Conservation (phyloP, 495 filamentous ascomycete genomes). For the Pyrenula aspistea region DNA sequence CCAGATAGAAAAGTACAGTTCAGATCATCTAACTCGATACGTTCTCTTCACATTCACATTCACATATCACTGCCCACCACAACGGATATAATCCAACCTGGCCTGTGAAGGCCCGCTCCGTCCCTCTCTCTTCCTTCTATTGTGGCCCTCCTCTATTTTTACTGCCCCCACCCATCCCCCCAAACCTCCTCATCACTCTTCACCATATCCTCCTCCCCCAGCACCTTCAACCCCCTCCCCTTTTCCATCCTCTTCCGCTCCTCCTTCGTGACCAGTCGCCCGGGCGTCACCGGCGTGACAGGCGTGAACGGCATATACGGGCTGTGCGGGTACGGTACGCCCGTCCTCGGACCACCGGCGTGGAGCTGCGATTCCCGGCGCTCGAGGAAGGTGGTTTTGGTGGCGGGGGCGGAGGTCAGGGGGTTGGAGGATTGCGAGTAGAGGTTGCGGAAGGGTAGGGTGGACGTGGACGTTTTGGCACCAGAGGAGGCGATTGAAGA, state of each 20-base stretch:
- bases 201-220: slow-evolving; percentile 36
- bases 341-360: slow-evolving; percentile 53
- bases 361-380: slow-evolving; percentile 36
- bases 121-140: too few relatives aligned
- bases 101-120: too few relatives aligned
- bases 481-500: slow-evolving; percentile 12
- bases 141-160: too few relatives aligned
- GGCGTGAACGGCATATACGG: slow-evolving; percentile 90
- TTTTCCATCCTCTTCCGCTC: slow-evolving; percentile 51
- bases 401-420: slow-evolving; percentile 44
- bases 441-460: slow-evolving; percentile 49
- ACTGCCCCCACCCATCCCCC: slow-evolving; percentile 15
- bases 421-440: slow-evolving; percentile 23
- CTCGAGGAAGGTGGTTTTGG: slow-evolving; percentile 72
- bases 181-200: slow-evolving; percentile 44
- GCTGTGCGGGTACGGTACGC: slow-evolving; percentile 69
- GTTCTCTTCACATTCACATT: too few relatives aligned
- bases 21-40: too few relatives aligned
- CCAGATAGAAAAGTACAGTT: too few relatives aligned
- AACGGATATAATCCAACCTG: too few relatives aligned
- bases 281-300: slow-evolving; percentile 76
- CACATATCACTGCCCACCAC: too few relatives aligned
- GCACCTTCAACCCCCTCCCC: slow-evolving; percentile 24
- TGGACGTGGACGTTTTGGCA: slow-evolving; percentile 22
- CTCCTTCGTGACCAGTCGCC: slow-evolving; percentile 55